Percentiles rank a stretch among this genome's conserved stretches.
phyloP scores from a whole-genome alignment of 1,284 basidiomycete genomes.

The Ganoderma boninense region DNA sequence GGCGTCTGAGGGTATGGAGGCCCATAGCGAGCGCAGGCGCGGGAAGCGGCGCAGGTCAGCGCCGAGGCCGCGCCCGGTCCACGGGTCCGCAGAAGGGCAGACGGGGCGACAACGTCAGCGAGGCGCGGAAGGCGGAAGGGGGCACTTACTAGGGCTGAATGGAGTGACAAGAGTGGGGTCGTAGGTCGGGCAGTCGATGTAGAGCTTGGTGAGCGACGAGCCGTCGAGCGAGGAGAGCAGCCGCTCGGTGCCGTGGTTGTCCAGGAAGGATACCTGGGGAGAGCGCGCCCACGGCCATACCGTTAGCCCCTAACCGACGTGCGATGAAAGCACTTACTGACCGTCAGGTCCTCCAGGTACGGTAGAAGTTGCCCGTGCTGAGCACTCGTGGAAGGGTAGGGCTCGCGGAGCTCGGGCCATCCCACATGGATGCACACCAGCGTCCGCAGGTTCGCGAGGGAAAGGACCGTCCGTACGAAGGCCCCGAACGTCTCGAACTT shows the following conservation, averaged over 20 bases:
- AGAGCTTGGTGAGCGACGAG: not conserved
- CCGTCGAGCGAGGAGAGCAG: not conserved
- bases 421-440: not conserved
- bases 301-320: not conserved
- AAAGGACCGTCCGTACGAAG: not conserved
- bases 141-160: not conserved
- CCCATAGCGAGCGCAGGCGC: not conserved
- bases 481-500: not conserved
- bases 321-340: not conserved
- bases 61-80: not conserved
- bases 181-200: not conserved
- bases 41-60: not conserved
- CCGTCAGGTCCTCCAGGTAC: not conserved
- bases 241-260: not conserved
- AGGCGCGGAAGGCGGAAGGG: fast-evolving
- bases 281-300: not conserved
- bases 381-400: not conserved
- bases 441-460: not conserved
- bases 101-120: not conserved
- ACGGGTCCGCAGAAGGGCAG: not conserved
- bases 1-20: not conserved
- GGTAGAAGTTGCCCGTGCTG: not conserved
- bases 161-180: not conserved
- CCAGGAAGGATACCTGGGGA: not conserved
- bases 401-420: not conserved